Conservation (phyloP, 495 filamentous ascomycete species). For the Aspergillus panamensis region DNA sequence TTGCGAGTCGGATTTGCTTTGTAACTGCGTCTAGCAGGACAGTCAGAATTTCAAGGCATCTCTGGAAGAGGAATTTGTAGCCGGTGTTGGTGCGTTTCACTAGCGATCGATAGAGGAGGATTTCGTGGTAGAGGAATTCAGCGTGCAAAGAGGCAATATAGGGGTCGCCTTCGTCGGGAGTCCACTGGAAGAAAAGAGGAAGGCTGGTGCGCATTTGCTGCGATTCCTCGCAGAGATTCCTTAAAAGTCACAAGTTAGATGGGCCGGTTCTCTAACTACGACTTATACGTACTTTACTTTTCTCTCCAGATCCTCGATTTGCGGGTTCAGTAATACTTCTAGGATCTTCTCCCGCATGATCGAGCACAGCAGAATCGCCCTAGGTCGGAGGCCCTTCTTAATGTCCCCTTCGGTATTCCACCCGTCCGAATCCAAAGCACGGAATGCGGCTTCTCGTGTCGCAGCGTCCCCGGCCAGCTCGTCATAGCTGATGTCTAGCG, state of each 20-base stretch:
- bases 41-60: constrained; percentile 51
- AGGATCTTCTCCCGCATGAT: constrained; percentile 52
- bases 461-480: constrained; percentile 40
- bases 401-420: constrained; percentile 46
- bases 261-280: no score
- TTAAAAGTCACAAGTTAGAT: constrained; percentile 1
- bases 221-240: constrained; percentile 16
- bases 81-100: constrained; percentile 17
- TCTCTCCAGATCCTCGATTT: constrained; percentile 20
- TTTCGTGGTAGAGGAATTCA: constrained; percentile 49
- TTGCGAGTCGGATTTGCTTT: constrained; percentile 2
- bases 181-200: constrained; percentile 25
- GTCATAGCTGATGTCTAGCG: constrained; percentile 50
- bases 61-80: not conserved
- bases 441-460: constrained; percentile 33
- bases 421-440: constrained; percentile 39
- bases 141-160: constrained; percentile 26
- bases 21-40: constrained; percentile 72
- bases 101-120: constrained; percentile 51
- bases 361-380: constrained; percentile 43
- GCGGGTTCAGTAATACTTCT: constrained; percentile 47
- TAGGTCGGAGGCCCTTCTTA: constrained; percentile 30
- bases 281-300: constrained; percentile 21
- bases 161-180: not conserved
- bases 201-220: constrained; percentile 10